phyloP scores from a whole-genome alignment of 108 stramenopile species.

The Aurantiochytrium sp. region DNA sequence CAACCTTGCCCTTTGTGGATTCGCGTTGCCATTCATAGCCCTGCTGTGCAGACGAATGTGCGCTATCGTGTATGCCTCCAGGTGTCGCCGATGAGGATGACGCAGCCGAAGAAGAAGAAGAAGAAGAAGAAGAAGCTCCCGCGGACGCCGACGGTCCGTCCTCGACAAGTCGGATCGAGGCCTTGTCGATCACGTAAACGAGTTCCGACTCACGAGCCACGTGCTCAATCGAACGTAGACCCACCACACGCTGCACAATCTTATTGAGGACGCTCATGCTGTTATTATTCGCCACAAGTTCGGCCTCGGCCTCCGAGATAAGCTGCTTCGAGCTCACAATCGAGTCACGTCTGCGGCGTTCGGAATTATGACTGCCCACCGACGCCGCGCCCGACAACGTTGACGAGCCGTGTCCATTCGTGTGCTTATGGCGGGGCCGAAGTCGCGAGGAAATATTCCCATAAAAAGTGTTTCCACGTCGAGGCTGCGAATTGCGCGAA shows the following conservation, averaged over 20 bases:
- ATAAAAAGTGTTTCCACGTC: neutral
- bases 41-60: neutral
- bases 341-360: neutral
- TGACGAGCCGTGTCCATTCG: neutral
- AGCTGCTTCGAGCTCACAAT: neutral
- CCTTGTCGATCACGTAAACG: neutral
- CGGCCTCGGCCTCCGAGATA: neutral
- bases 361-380: neutral
- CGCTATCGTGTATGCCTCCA: too few species aligned
- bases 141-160: neutral
- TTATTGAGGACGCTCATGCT: neutral
- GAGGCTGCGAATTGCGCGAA: neutral
- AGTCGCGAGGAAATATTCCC: neutral
- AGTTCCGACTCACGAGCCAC: neutral
- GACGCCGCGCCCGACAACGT: neutral
- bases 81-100: too few species aligned
- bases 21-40: too few species aligned
- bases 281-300: neutral
- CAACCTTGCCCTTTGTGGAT: neutral
- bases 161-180: neutral
- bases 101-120: too few species aligned
- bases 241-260: neutral
- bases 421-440: neutral
- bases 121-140: neutral
- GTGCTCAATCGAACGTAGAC: neutral